phyloP scores from a whole-genome alignment of 805 yeast genomes.

The Cyberlindnera subsufficiens region DNA sequence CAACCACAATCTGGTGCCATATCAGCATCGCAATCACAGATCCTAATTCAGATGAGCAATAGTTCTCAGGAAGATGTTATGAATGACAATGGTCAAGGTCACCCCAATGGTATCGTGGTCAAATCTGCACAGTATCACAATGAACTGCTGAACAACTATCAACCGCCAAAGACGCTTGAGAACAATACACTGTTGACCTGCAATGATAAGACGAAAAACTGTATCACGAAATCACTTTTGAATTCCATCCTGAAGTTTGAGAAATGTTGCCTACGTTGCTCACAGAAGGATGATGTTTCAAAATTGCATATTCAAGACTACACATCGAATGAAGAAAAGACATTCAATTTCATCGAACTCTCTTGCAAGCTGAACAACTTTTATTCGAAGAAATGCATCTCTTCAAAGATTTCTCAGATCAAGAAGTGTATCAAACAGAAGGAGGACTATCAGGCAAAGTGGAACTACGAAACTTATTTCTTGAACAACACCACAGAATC shows the following conservation, averaged over 20 bases:
- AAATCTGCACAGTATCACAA: not conserved
- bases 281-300: not conserved
- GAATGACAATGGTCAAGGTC: not conserved
- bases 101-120: not conserved
- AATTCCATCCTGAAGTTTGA: conserved; percentile 19
- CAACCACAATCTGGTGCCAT: conserved; percentile 2
- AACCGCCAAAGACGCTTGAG: not conserved
- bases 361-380: conserved; percentile 15
- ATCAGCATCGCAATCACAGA: conserved; percentile 1
- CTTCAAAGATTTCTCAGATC: conserved; percentile 5
- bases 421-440: conserved; percentile 3
- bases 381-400: conserved; percentile 9
- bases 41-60: conserved; percentile 9
- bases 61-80: conserved; percentile 8
- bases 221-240: conserved; percentile 15
- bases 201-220: conserved; percentile 3
- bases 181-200: not conserved
- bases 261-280: conserved; percentile 6
- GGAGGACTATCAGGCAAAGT: conserved; percentile 26
- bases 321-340: conserved; percentile 11
- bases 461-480: conserved; percentile 40
- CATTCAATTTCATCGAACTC: conserved; percentile 12
- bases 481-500: conserved; percentile 4
- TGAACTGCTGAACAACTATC: not conserved
- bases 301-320: conserved; percentile 1